Conservation (phyloP, 192 early-diverging fungal genomes). For the Backusella morwellensis region DNA sequence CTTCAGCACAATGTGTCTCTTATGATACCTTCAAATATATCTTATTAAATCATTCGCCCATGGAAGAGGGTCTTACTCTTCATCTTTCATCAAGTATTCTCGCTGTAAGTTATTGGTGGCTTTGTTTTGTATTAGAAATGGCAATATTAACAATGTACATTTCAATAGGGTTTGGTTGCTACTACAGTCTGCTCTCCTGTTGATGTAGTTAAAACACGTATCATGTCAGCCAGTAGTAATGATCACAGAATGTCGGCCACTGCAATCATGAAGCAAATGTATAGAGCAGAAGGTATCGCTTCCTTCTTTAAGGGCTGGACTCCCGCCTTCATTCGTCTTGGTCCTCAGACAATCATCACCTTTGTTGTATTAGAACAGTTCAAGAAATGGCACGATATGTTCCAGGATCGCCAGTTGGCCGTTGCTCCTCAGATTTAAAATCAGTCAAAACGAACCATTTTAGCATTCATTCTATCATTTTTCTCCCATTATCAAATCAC, state of each 20-base stretch:
- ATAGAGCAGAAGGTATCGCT: slow-evolving; percentile 52
- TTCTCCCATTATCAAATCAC: background rate
- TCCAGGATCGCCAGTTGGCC: background rate
- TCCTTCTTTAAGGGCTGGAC: slow-evolving; percentile 85
- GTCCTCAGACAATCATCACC: slow-evolving; percentile 80
- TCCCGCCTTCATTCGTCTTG: slow-evolving; percentile 75
- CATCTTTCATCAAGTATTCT: slow-evolving; percentile 72
- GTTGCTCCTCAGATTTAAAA: slow-evolving; percentile 12
- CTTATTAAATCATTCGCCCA: slow-evolving; percentile 53
- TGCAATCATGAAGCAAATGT: slow-evolving; percentile 48
- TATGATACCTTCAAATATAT: slow-evolving; percentile 77
- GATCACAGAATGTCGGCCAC: slow-evolving; percentile 22
- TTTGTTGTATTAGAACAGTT: slow-evolving; percentile 80
- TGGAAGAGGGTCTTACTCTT: slow-evolving; percentile 58
- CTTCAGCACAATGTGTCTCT: slow-evolving; percentile 62
- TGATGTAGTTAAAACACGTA: slow-evolving; percentile 81
- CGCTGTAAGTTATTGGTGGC: slow-evolving; percentile 48
- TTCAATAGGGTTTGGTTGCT: slow-evolving; percentile 59
- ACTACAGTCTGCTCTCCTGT: slow-evolving; percentile 74
- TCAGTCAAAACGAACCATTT: background rate
- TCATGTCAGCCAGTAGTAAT: slow-evolving; percentile 62
- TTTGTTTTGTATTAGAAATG: background rate
- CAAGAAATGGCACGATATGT: slow-evolving; percentile 31
- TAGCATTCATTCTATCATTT: slow-evolving; percentile 5
- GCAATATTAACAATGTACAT: background rate